Percentiles rank a stretch among this genome's conserved stretches.
Evolutionary conservation across 1,284 basidiomycete genomes (phyloP).

Genomic region (Amylostereum chailletii): DNA sequence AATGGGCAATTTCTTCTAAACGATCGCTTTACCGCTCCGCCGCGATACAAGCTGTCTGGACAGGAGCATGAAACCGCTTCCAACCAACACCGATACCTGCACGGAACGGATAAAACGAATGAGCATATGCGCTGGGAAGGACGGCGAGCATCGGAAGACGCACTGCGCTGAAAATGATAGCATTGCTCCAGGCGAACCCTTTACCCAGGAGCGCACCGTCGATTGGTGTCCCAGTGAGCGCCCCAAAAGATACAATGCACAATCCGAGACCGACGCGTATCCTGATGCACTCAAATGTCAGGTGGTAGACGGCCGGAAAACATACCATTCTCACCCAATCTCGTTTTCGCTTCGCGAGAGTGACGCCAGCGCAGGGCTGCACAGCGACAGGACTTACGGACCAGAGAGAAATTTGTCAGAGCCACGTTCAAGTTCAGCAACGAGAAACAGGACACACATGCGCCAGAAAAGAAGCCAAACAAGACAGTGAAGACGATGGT

Average conservation of each 20-base stretch:
- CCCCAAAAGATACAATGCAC: neutral
- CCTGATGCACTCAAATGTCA: neutral
- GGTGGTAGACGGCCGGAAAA: neutral
- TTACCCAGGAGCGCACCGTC: conserved; percentile 3
- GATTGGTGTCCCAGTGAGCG: conserved; percentile 1
- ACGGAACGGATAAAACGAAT: no score
- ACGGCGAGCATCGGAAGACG: neutral
- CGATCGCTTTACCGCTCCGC: no score
- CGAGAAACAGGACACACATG: conserved; percentile 9
- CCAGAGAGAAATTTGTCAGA: neutral
- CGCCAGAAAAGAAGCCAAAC: conserved; percentile 14
- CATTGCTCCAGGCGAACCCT: conserved; percentile 1
- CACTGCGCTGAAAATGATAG: conserved; percentile 6
- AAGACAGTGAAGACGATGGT: conserved; percentile 9
- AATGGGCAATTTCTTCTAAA: no score
- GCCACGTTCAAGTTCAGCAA: no score
- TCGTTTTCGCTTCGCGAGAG: conserved; percentile 3
- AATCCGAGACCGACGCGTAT: conserved; percentile 3
- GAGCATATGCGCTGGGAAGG: no score
- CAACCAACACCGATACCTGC: no score
- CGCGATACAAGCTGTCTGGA: no score
- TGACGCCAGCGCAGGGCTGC: conserved; percentile 2
- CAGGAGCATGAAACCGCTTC: no score
- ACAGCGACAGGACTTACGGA: conserved; percentile 1
- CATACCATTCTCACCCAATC: conserved; percentile 3